These are phyloP conservation scores for Globisporangium orthogonon DNA, from an alignment of 352 stramenopile species.

Conservation along the genomic window DNA sequence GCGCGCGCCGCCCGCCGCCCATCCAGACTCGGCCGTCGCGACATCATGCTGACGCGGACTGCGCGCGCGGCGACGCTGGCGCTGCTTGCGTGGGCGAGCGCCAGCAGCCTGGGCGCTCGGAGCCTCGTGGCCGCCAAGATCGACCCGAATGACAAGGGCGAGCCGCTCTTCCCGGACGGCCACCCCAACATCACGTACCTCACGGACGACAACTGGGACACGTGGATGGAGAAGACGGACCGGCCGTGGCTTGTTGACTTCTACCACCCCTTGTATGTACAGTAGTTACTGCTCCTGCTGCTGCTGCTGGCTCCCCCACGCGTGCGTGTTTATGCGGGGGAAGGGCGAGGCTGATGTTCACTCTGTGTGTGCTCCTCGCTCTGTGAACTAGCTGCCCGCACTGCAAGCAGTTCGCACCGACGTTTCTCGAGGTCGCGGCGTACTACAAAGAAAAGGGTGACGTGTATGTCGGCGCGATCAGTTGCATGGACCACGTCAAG, in stretches of 20 bases:
- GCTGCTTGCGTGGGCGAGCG: constrained; percentile 6
- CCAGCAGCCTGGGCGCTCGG: constrained; percentile 1
- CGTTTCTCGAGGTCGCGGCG: constrained; percentile 53
- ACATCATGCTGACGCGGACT: constrained; percentile 9
- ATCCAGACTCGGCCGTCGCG: too few relatives aligned
- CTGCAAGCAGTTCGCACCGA: constrained; percentile 72
- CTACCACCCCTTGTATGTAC: constrained; percentile 79
- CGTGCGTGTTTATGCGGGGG: constrained; percentile 8
- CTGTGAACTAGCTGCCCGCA: constrained; percentile 54
- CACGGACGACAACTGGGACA: constrained; percentile 80
- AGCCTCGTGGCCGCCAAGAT: constrained; percentile 24
- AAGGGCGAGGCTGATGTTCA: neutral
- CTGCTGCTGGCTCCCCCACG: neutral
- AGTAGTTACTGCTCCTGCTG: neutral
- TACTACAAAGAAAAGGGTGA: constrained; percentile 67
- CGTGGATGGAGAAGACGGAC: constrained; percentile 61
- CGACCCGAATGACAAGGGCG: constrained; percentile 68
- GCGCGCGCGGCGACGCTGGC: constrained; percentile 7
- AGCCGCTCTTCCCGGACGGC: constrained; percentile 70
- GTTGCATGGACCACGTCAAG: constrained; percentile 85
- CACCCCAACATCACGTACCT: constrained; percentile 85
- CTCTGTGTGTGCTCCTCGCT: too few relatives aligned
- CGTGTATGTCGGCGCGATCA: constrained; percentile 71
- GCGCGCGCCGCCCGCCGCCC: too few relatives aligned
- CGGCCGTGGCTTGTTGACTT: constrained; percentile 83